Percentiles rank a stretch among this genome's conserved stretches.
These are phyloP conservation scores for Cyberlindnera lachancei DNA, from an alignment of 805 yeast species.

Conservation along the genomic window DNA sequence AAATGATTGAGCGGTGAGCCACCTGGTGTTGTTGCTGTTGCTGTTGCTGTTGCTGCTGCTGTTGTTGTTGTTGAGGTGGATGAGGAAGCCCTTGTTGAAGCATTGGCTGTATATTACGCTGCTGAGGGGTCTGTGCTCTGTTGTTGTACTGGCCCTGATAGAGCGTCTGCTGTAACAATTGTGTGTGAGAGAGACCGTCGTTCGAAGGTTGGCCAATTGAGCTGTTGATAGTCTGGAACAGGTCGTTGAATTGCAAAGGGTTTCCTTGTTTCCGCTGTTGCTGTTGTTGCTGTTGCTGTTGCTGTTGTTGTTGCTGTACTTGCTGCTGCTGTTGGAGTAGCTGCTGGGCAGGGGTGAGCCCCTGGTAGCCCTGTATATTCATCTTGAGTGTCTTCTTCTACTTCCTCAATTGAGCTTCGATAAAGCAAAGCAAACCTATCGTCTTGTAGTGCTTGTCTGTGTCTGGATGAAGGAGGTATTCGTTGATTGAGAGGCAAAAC, in stretches of 20 bases:
- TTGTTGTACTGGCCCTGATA: slow-evolving; percentile 31
- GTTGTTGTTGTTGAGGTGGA: too few relatives aligned
- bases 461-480: too few relatives aligned
- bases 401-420: not conserved
- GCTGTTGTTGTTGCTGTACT: slow-evolving; percentile 11
- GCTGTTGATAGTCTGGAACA: slow-evolving; percentile 15
- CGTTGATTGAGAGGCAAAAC: too few relatives aligned
- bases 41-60: slow-evolving; percentile 24
- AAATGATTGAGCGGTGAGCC: slow-evolving; percentile 17
- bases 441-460: too few relatives aligned
- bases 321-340: slow-evolving; percentile 20
- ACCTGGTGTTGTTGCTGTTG: slow-evolving; percentile 21
- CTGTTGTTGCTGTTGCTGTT: slow-evolving; percentile 12
- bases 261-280: slow-evolving; percentile 14
- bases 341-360: slow-evolving; percentile 21
- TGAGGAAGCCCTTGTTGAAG: slow-evolving; percentile 9
- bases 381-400: slow-evolving; percentile 1
- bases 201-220: slow-evolving; percentile 5
- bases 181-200: slow-evolving; percentile 26
- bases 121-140: slow-evolving; percentile 27
- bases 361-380: slow-evolving; percentile 22
- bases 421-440: not conserved
- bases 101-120: slow-evolving; percentile 24
- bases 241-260: slow-evolving; percentile 19
- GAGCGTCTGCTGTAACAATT: slow-evolving; percentile 31